phyloP scores from a whole-genome alignment of 495 filamentous ascomycete species.

The Bombardia bombarda region DNA sequence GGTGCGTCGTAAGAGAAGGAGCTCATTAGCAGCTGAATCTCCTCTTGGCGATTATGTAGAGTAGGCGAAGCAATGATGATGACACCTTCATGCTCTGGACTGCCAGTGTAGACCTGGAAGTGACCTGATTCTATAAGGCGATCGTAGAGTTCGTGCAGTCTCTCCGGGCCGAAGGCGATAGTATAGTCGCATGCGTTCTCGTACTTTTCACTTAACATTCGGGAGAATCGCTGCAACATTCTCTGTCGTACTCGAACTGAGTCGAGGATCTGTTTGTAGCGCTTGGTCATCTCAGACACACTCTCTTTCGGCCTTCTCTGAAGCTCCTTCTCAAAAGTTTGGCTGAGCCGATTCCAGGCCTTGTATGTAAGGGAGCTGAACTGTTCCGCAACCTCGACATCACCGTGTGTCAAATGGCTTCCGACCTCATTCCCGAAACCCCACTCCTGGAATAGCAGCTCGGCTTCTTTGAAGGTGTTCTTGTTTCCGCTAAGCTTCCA shows the following conservation, averaged over 20 bases:
- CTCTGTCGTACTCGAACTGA: constrained; percentile 92
- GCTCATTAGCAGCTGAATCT: constrained; percentile 77
- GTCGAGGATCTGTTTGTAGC: constrained; percentile 90
- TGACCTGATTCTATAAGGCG: constrained; percentile 78
- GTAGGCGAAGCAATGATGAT: constrained; percentile 80
- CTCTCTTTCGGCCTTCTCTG: constrained; percentile 74
- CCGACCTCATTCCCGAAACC: constrained; percentile 90
- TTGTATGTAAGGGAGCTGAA: constrained; percentile 92
- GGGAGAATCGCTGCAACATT: constrained; percentile 67
- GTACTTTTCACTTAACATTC: constrained; percentile 82
- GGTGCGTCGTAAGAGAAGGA: constrained; percentile 81
- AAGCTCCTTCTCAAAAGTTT: constrained; percentile 86
- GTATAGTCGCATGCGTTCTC: constrained; percentile 96
- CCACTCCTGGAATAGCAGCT: constrained; percentile 96
- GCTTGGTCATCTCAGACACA: constrained; percentile 83
- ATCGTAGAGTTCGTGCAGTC: constrained; percentile 67
- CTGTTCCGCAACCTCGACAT: constrained; percentile 97
- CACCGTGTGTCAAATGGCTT: constrained; percentile 77
- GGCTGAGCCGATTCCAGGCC: constrained; percentile 75
- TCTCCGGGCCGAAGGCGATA: constrained; percentile 57
- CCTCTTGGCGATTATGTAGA: constrained; percentile 61
- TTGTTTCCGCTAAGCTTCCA: constrained; percentile 97
- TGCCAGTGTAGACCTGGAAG: constrained; percentile 65
- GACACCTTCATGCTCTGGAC: constrained; percentile 62
- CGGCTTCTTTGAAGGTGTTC: constrained; percentile 98